Conservation (phyloP, 805 yeast species). For the Wickerhamomyces strasburgensis region DNA sequence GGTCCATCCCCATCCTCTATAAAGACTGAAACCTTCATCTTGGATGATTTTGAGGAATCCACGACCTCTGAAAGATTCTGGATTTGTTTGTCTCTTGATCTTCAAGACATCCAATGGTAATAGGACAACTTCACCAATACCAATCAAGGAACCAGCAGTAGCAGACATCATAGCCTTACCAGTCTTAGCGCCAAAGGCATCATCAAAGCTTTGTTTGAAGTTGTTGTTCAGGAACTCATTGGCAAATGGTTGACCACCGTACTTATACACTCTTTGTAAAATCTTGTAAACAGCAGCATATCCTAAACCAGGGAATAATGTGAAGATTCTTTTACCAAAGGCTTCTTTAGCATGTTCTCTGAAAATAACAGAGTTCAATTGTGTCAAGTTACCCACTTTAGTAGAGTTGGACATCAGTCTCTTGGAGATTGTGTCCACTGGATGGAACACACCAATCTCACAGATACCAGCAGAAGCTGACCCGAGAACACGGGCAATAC, state of each 20-base stretch:
- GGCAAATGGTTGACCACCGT: slow-evolving; percentile 99
- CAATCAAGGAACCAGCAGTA: slow-evolving; percentile 94
- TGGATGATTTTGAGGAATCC: slow-evolving; percentile 80
- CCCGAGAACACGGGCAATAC: slow-evolving; percentile 84
- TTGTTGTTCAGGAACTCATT: slow-evolving; percentile 83
- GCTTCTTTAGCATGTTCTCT: slow-evolving; percentile 73
- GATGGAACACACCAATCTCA: slow-evolving; percentile 96
- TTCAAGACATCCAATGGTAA: slow-evolving; percentile 94
- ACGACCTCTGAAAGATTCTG: slow-evolving; percentile 99
- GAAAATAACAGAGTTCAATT: slow-evolving; percentile 84
- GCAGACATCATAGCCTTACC: slow-evolving; percentile 98
- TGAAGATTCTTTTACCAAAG: slow-evolving; percentile 62
- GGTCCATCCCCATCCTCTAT: slow-evolving; percentile 99
- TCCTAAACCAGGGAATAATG: slow-evolving; percentile 96
- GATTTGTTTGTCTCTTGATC: slow-evolving; percentile 98
- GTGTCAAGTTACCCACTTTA: slow-evolving; percentile 53
- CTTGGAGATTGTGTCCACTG: slow-evolving; percentile 96
- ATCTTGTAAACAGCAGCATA: slow-evolving; percentile 97
- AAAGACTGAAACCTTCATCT: slow-evolving; percentile 91
- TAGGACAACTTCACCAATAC: slow-evolving; percentile 95
- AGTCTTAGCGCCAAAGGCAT: slow-evolving; percentile 81
- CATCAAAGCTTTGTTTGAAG: slow-evolving; percentile 66
- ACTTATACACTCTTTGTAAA: slow-evolving; percentile 95
- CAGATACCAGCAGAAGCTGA: slow-evolving; percentile 97
- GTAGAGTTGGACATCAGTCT: slow-evolving; percentile 85